Evolutionary conservation across 495 filamentous ascomycete genomes (phyloP).

Genomic region (Lophiotrema nucula): DNA sequence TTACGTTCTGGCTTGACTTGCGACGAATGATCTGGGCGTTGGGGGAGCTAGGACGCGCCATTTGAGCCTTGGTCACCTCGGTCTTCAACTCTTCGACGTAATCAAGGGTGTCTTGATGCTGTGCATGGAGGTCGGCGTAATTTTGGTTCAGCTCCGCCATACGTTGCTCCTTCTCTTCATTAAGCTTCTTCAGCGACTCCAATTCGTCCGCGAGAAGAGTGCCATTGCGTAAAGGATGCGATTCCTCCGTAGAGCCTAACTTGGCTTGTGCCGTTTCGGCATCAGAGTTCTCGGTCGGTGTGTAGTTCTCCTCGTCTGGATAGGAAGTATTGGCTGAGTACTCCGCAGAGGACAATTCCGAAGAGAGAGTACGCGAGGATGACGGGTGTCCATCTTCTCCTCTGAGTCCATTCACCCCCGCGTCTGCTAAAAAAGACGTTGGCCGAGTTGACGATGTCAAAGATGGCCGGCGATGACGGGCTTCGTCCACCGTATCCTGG

Average conservation of each 20-base stretch:
- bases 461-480: constrained; percentile 57
- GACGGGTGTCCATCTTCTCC: constrained; percentile 73
- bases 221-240: constrained; percentile 25
- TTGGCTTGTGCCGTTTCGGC: constrained; percentile 34
- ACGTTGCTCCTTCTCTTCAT: constrained; percentile 73
- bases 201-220: constrained; percentile 59
- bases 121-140: constrained; percentile 75
- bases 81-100: constrained; percentile 87
- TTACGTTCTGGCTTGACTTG: constrained; percentile 89
- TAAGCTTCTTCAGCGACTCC: constrained; percentile 64
- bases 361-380: constrained; percentile 92
- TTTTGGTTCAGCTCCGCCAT: constrained; percentile 69
- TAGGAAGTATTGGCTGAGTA: constrained; percentile 53
- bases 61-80: constrained; percentile 73
- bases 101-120: constrained; percentile 77
- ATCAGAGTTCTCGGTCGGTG: constrained; percentile 29
- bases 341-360: constrained; percentile 91
- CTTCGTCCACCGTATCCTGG: constrained; percentile 83
- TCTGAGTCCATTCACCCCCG: constrained; percentile 70
- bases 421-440: constrained; percentile 89
- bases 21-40: constrained; percentile 76
- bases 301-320: constrained; percentile 22
- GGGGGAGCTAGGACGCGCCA: constrained; percentile 61
- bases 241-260: constrained; percentile 4
- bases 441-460: constrained; percentile 63